Conservation (phyloP, 1,284 basidiomycete genomes). For the Ustilago trichophora region DNA sequence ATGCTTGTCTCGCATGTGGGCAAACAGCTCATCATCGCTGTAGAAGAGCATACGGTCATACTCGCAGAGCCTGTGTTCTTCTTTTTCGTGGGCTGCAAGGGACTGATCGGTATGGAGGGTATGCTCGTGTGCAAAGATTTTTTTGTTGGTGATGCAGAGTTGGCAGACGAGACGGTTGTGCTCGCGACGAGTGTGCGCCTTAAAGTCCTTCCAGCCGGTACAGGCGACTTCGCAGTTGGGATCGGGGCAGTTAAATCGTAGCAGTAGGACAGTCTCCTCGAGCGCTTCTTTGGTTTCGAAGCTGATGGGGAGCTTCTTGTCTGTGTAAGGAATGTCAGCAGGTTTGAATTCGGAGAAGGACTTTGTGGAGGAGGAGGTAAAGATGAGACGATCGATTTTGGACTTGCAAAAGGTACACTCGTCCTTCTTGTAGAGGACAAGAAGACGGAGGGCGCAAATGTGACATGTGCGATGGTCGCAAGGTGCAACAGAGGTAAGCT, state of each 20-base stretch:
- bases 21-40: constrained; percentile 87
- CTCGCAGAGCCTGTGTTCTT: constrained; percentile 82
- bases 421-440: constrained; percentile 84
- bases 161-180: constrained; percentile 82
- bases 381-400: constrained; percentile 81
- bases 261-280: constrained; percentile 89
- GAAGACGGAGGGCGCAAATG: constrained; percentile 87
- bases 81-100: constrained; percentile 78
- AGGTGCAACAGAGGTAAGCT: constrained; percentile 84
- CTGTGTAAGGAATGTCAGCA: constrained; percentile 52
- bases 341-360: constrained; percentile 50
- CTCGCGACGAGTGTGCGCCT: constrained; percentile 77
- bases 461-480: constrained; percentile 94
- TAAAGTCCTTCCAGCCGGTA: constrained; percentile 87
- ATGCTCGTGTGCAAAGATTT: constrained; percentile 96
- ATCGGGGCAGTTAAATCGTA: constrained; percentile 73
- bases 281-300: constrained; percentile 95
- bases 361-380: constrained; percentile 74
- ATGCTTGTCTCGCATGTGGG: constrained; percentile 91
- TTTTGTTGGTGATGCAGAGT: constrained; percentile 87
- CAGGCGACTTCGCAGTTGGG: constrained; percentile 79
- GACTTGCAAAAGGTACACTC: constrained; percentile 98
- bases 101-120: constrained; percentile 78
- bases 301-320: constrained; percentile 73
- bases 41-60: constrained; percentile 93